These are phyloP conservation scores for Fusarium buxicola DNA, from an alignment of 2,329 filamentous ascomycete species.

Conservation along the genomic window DNA sequence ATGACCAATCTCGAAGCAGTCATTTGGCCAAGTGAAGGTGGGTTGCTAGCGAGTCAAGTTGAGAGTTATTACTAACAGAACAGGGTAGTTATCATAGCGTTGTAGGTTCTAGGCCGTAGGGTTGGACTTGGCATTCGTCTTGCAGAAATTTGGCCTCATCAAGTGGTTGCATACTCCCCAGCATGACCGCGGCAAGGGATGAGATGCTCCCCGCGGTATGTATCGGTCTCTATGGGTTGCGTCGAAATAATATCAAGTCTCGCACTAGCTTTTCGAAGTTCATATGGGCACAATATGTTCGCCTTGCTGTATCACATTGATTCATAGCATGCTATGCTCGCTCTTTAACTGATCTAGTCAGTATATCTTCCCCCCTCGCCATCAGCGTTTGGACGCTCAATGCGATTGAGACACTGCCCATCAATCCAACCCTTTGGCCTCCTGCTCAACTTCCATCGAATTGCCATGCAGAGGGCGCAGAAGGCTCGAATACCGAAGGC, in stretches of 20 bases:
- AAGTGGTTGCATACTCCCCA: background rate
- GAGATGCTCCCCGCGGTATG: no score
- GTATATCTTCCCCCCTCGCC: slow-evolving; percentile 33
- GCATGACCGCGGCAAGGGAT: no score
- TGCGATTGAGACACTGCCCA: slow-evolving; percentile 32
- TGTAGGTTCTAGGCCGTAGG: background rate
- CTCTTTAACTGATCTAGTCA: slow-evolving; percentile 21
- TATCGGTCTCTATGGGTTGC: no score
- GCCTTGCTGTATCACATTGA: background rate
- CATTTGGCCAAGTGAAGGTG: slow-evolving; percentile 11
- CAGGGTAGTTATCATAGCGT: background rate
- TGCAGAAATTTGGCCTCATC: background rate
- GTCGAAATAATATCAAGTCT: background rate
- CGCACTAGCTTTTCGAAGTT: background rate
- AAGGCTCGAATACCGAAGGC: slow-evolving; percentile 33
- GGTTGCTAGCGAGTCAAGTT: slow-evolving; percentile 1
- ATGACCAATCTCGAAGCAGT: slow-evolving; percentile 26
- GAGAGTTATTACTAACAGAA: slow-evolving; percentile 5
- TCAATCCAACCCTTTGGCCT: slow-evolving; percentile 43
- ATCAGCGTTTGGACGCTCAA: slow-evolving; percentile 25
- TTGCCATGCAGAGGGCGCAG: slow-evolving; percentile 38
- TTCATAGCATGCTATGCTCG: background rate
- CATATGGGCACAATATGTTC: background rate
- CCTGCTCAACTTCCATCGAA: slow-evolving; percentile 42
- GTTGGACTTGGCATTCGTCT: background rate